These are phyloP conservation scores for Thalassiosira profunda DNA, from an alignment of 108 stramenopile species.

Conservation along the genomic window DNA sequence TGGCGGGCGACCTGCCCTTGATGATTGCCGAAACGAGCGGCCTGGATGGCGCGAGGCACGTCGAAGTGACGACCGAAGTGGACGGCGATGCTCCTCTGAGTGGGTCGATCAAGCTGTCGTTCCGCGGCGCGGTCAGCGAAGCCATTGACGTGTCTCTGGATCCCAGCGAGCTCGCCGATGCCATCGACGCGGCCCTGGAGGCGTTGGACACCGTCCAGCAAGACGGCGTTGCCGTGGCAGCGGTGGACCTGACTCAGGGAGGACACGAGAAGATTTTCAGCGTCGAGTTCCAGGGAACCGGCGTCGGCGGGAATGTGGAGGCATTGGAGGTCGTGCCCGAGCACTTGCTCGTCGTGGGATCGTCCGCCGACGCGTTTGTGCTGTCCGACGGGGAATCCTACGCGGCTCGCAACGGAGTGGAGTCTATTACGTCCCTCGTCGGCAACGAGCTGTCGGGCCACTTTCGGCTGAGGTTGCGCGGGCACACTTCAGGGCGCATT, in stretches of 20 bases:
- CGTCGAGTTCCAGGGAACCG: slow-evolving; percentile 67
- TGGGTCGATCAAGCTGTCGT: slow-evolving; percentile 72
- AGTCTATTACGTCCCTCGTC: slow-evolving; percentile 36
- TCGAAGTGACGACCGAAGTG: slow-evolving; percentile 47
- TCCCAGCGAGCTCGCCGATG: slow-evolving; percentile 24
- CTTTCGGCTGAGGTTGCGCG: slow-evolving; percentile 69
- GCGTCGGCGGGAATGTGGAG: slow-evolving; percentile 80
- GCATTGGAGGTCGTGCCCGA: slow-evolving; percentile 56
- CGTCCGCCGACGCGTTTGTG: slow-evolving; percentile 57
- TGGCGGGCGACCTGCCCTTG: slow-evolving; percentile 65
- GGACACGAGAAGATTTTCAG: slow-evolving; percentile 53
- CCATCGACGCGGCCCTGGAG: slow-evolving; percentile 58
- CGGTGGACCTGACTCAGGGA: slow-evolving; percentile 36
- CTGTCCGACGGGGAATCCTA: slow-evolving; percentile 67
- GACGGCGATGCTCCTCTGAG: slow-evolving; percentile 61
- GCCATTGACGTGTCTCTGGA: slow-evolving; percentile 43
- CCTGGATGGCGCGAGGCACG: slow-evolving; percentile 61
- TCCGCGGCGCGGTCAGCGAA: slow-evolving; percentile 62
- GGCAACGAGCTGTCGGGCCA: slow-evolving; percentile 76
- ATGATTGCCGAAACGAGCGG: slow-evolving; percentile 54
- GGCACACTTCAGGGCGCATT: slow-evolving; percentile 64
- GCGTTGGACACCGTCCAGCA: slow-evolving; percentile 65
- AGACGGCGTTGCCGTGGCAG: slow-evolving; percentile 50
- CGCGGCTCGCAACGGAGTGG: slow-evolving; percentile 41
- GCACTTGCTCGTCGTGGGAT: slow-evolving; percentile 47